phyloP scores from a whole-genome alignment of 1,284 basidiomycete genomes.

The Agaricales sp. region DNA sequence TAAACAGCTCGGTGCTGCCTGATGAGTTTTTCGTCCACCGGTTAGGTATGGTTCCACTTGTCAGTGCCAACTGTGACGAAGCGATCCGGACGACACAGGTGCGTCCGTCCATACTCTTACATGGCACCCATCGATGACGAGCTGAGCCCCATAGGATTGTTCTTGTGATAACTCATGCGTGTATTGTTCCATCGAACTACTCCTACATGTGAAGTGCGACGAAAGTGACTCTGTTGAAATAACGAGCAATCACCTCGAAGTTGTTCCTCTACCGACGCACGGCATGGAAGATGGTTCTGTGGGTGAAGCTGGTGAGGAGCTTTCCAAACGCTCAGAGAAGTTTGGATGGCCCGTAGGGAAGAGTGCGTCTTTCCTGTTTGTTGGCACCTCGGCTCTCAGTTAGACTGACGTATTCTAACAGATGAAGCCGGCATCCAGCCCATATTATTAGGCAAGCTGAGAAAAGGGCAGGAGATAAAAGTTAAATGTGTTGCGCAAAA shows the following conservation, averaged over 20 bases:
- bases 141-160: constrained; percentile 55
- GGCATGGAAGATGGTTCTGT: constrained; percentile 23
- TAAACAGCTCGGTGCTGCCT: constrained; percentile 89
- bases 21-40: constrained; percentile 98
- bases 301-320: constrained; percentile 53
- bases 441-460: constrained; percentile 86
- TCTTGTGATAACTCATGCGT: constrained; percentile 71
- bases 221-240: constrained; percentile 69
- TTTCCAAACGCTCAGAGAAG: constrained; percentile 59
- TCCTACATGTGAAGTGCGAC: constrained; percentile 63
- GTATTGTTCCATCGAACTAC: constrained; percentile 72
- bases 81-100: constrained; percentile 78
- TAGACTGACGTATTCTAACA: constrained; percentile 3
- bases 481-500: constrained; percentile 89
- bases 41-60: constrained; percentile 88
- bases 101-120: constrained; percentile 18
- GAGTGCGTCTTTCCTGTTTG: constrained; percentile 32
- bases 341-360: constrained; percentile 88
- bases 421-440: constrained; percentile 55
- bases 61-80: constrained; percentile 78
- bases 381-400: constrained; percentile 3
- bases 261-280: constrained; percentile 28
- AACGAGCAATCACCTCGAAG: constrained; percentile 69
- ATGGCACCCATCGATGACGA: constrained; percentile 6
- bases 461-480: constrained; percentile 89